Percentiles rank a stretch among this genome's conserved stretches.
Conservation (phyloP, 192 early-diverging fungal genomes). For the Pilobolus umbonatus region DNA sequence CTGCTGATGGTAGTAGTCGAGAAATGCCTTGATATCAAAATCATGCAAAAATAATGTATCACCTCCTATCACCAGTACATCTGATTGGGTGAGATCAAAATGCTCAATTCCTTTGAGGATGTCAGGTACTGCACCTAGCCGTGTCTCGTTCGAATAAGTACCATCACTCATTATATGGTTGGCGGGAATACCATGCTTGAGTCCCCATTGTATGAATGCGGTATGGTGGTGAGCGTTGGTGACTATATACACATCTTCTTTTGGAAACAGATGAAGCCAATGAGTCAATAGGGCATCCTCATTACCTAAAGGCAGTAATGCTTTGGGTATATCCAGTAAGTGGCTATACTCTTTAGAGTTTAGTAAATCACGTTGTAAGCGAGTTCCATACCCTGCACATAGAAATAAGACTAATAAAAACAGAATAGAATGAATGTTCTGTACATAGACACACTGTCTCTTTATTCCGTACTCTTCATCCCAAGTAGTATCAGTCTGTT, state of each 20-base stretch:
- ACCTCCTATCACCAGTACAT: conserved; percentile 53
- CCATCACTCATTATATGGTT: conserved; percentile 47
- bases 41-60: conserved; percentile 56
- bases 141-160: conserved; percentile 41
- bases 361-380: conserved; percentile 48
- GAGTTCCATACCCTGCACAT: conserved; percentile 58
- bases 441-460: no score
- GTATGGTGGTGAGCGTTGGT: conserved; percentile 40
- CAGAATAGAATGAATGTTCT: no score
- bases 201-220: conserved; percentile 44
- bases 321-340: conserved; percentile 43
- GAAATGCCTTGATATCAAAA: conserved; percentile 42
- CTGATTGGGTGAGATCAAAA: conserved; percentile 16
- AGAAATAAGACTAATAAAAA: conserved; percentile 46
- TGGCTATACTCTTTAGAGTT: conserved; percentile 27
- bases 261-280: conserved; percentile 31
- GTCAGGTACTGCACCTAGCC: conserved; percentile 55
- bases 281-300: conserved; percentile 40
- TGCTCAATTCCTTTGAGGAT: conserved; percentile 39
- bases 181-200: conserved; percentile 24
- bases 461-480: no score
- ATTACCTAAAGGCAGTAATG: conserved; percentile 39
- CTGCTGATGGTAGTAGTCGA: neutral
- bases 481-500: no score
- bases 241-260: conserved; percentile 35